Evolutionary conservation across 495 filamentous ascomycete species (phyloP).

Genomic region (Chlorociboria aeruginascens): DNA sequence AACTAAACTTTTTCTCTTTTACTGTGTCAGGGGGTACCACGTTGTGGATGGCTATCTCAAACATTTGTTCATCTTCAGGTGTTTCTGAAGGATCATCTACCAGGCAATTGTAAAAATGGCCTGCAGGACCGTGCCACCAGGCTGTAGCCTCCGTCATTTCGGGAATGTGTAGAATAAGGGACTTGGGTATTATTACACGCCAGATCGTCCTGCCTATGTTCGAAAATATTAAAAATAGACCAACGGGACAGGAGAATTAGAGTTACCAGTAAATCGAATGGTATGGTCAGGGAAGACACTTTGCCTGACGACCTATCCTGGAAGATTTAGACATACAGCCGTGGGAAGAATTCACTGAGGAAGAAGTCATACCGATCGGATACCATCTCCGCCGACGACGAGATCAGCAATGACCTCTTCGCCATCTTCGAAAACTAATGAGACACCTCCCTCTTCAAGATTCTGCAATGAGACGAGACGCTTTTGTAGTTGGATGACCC

Average conservation of each 20-base stretch:
- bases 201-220: conserved; percentile 26
- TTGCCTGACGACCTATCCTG: conserved; percentile 18
- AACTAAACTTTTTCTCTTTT: conserved; percentile 28
- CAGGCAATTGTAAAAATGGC: conserved; percentile 31
- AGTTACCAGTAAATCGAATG: conserved; percentile 23
- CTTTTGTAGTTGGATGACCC: conserved; percentile 27
- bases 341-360: conserved; percentile 1
- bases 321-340: neutral
- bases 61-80: conserved; percentile 27
- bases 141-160: conserved; percentile 27
- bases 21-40: conserved; percentile 19
- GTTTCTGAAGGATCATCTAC: conserved; percentile 9
- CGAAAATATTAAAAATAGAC: neutral
- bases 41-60: conserved; percentile 22
- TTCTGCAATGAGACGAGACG: conserved; percentile 24
- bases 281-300: conserved; percentile 24
- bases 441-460: conserved; percentile 19
- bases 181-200: conserved; percentile 24
- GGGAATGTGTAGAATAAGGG: conserved; percentile 23
- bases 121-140: conserved; percentile 35
- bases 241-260: neutral
- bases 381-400: conserved; percentile 40
- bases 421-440: conserved; percentile 28
- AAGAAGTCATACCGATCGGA: conserved; percentile 31
- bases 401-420: conserved; percentile 29